Evolutionary conservation across 2,329 filamentous ascomycete species (phyloP), one percentile per base, ranked within the genome.

Genomic region (Ampelomyces quisqualis): DNA sequence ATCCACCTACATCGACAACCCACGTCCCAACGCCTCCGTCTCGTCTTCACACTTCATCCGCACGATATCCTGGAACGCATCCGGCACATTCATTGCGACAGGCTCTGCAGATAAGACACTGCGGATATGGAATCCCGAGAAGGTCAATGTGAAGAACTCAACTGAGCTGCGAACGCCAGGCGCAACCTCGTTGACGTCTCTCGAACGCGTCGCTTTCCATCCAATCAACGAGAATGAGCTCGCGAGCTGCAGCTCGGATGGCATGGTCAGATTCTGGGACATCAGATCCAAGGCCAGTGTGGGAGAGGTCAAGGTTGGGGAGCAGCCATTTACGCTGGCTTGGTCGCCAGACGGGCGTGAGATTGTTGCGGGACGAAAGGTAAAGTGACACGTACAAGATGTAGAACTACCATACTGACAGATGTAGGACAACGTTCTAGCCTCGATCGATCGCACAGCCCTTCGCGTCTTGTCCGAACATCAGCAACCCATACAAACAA

Each of bases 21-120:
- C 53, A 13, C 61, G 66, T n/a, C 58, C 65, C 0, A 57, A 58
- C 5, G 60, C 59, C 6, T 57, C 59, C 7, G 57, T 65, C 9
- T 60, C 65, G 6, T 55, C 58, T 9, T 54, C 56, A 24, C 67
- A 68, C 37, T 65, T 55, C 45, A 62, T 94, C 41, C 82, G 87
- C 27, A 85, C 86, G 2, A 84, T 97, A 52, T 84, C 87, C 26
- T 97, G 91, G 91, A 95, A 91, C 52, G 88, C 90, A 0, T 75
- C 88, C 0, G 90, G 91, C 22, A 86, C 81, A 7, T 75, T 93
- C 45, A 82, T 97, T 46, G 91, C 91, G 1, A 94, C 90, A 0
- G 90, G 89, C 3, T 79, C 85, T 5, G 73, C 77, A 17, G 84
- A 88, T 59, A 81, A 79, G 53, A 86, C 79, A 7, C 69, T 91